phyloP scores from a whole-genome alignment of 139 green algal genomes.

The Dunaliella primolecta region DNA sequence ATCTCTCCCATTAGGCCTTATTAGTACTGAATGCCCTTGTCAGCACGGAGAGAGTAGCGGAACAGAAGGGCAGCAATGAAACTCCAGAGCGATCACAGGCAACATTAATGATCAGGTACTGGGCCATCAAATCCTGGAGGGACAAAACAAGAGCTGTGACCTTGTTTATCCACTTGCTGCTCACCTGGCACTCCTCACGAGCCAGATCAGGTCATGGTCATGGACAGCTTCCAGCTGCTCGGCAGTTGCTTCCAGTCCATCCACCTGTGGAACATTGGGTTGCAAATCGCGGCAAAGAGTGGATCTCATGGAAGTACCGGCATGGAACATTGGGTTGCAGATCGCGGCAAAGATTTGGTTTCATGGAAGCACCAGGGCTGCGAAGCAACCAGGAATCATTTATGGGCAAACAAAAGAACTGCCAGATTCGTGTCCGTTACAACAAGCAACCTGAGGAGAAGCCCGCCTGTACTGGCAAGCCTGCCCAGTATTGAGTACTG shows the following conservation, averaged over 20 bases:
- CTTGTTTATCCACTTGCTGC: too few species aligned
- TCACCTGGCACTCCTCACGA: not conserved
- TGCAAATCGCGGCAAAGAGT: not conserved
- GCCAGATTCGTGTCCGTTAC: not conserved
- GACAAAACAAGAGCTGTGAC: too few species aligned
- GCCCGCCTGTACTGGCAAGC: not conserved
- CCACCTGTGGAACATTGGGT: not conserved
- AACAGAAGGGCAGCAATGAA: not conserved
- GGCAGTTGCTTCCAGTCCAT: conserved; percentile 41
- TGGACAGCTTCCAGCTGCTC: conserved; percentile 64
- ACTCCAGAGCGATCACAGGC: too few species aligned
- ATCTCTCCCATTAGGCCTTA: too few species aligned
- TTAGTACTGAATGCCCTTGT: too few species aligned
- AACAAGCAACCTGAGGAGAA: not conserved
- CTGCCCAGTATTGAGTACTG: not conserved
- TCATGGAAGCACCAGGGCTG: not conserved
- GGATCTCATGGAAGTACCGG: not conserved
- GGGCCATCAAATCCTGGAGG: too few species aligned
- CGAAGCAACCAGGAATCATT: not conserved
- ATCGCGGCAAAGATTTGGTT: not conserved
- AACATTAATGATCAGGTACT: too few species aligned
- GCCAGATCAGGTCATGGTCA: conserved; percentile 41
- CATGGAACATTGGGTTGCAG: not conserved
- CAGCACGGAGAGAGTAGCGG: not conserved
- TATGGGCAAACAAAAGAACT: not conserved